These are phyloP conservation scores for Pseudocercospora vitis DNA, from an alignment of 2,329 filamentous ascomycete genomes.

Conservation along the genomic window DNA sequence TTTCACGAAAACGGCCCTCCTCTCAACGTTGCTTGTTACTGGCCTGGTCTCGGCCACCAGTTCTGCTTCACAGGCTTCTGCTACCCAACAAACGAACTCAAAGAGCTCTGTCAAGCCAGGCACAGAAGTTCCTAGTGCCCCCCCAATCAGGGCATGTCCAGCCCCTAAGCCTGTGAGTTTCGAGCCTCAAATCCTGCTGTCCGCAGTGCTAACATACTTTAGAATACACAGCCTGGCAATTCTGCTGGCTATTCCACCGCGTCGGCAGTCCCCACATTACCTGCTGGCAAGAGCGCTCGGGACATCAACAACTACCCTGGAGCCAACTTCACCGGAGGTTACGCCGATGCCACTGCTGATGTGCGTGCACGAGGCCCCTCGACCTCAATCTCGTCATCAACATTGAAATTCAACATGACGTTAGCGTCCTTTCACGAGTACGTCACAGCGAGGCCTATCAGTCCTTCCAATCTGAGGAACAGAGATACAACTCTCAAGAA, in stretches of 20 bases:
- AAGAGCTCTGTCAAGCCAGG: neutral
- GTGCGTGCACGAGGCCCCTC: too few species aligned
- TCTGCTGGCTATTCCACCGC: neutral
- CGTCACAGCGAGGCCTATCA: neutral
- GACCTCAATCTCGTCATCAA: neutral
- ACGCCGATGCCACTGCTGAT: neutral
- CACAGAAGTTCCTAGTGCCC: neutral
- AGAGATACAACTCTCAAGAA: neutral
- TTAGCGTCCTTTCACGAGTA: neutral
- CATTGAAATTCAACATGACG: neutral
- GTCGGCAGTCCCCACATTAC: too few species aligned
- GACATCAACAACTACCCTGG: too few species aligned
- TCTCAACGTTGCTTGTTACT: neutral
- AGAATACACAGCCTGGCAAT: neutral
- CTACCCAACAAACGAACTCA: neutral
- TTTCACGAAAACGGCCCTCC: neutral
- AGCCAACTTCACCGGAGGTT: too few species aligned
- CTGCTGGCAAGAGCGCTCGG: neutral
- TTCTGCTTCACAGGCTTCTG: neutral
- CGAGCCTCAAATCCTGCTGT: neutral
- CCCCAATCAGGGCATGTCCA: slow-evolving; percentile 1
- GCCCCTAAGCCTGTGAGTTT: neutral
- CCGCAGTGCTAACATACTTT: neutral
- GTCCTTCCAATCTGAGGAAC: neutral
- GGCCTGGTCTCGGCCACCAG: neutral